A percentile compares a stretch with the other conserved stretches of the same genome.
Conservation (phyloP, 2,329 filamentous ascomycete genomes). For the Ceratocystis cacaofunesta region DNA sequence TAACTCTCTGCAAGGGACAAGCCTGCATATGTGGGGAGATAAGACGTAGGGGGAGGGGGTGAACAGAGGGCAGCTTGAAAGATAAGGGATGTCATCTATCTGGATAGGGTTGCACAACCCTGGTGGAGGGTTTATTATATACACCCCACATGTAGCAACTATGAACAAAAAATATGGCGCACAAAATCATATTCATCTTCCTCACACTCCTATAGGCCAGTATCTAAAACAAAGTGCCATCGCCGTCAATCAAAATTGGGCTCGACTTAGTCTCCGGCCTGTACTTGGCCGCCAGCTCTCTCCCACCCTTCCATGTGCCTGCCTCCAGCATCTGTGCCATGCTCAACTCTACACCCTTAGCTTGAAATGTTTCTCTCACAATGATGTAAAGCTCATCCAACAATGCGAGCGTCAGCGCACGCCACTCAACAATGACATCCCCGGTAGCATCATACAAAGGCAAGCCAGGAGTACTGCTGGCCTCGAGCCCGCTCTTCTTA, state of each 20-base stretch:
- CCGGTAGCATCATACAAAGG: conserved; percentile 38
- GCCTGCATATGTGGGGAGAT: conserved; percentile 1
- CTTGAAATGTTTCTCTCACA: conserved; percentile 26
- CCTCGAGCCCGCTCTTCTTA: conserved; percentile 28
- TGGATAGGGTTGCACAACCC: conserved; percentile 7
- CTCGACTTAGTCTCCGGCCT: conserved; percentile 68
- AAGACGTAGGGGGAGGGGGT: background rate
- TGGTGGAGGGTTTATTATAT: no score
- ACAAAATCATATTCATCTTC: background rate
- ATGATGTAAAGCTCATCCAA: conserved; percentile 35
- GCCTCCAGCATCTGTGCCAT: conserved; percentile 39
- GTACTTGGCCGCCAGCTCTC: conserved; percentile 65
- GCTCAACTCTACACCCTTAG: conserved; percentile 26
- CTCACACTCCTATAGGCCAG: background rate
- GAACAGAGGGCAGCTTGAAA: background rate
- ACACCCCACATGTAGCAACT: background rate
- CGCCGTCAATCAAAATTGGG: conserved; percentile 67
- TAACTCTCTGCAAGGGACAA: conserved; percentile 4
- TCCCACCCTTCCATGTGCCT: conserved; percentile 49
- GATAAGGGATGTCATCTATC: conserved; percentile 3
- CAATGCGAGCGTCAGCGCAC: conserved; percentile 42
- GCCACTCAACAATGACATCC: conserved; percentile 48
- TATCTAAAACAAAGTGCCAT: conserved; percentile 69
- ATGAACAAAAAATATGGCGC: background rate
- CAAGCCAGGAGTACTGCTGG: conserved; percentile 25